These are phyloP conservation scores for Nemania bipapillata DNA, from an alignment of 2,329 filamentous ascomycete species.

Conservation along the genomic window DNA sequence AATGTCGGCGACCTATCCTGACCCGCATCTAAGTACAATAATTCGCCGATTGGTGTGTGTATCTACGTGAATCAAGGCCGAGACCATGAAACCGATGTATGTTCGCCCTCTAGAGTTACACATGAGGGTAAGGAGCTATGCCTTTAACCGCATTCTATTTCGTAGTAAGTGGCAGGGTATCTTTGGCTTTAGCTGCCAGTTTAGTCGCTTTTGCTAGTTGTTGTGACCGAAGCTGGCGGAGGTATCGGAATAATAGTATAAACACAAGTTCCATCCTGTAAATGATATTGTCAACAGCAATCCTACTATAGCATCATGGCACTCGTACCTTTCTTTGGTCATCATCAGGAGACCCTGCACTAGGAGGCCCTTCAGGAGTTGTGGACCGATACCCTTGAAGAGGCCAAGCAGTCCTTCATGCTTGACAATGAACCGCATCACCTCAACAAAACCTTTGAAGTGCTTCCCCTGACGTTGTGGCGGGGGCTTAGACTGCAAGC, in stretches of 20 bases:
- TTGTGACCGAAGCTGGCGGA: slow-evolving; percentile 75
- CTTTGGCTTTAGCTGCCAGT: slow-evolving; percentile 69
- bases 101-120: not conserved
- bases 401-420: slow-evolving; percentile 85
- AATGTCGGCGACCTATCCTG: not conserved
- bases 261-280: slow-evolving; percentile 86
- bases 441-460: slow-evolving; percentile 92
- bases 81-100: not conserved
- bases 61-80: slow-evolving; percentile 3
- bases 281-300: slow-evolving; percentile 29
- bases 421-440: slow-evolving; percentile 92
- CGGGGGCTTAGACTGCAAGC: slow-evolving; percentile 91
- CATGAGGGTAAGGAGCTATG: not conserved
- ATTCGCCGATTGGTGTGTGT: not conserved
- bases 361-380: slow-evolving; percentile 89
- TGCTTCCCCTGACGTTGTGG: slow-evolving; percentile 85
- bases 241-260: slow-evolving; percentile 83
- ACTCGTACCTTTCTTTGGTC: slow-evolving; percentile 87
- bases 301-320: not conserved
- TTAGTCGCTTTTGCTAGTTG: slow-evolving; percentile 75
- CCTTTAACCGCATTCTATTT: slow-evolving; percentile 51
- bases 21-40: slow-evolving; percentile 16
- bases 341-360: slow-evolving; percentile 99
- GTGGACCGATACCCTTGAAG: slow-evolving; percentile 96
- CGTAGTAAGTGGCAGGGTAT: slow-evolving; percentile 51